Evolutionary conservation across 2,329 filamentous ascomycete genomes (phyloP).

Genomic region (Emmonsia crescens): DNA sequence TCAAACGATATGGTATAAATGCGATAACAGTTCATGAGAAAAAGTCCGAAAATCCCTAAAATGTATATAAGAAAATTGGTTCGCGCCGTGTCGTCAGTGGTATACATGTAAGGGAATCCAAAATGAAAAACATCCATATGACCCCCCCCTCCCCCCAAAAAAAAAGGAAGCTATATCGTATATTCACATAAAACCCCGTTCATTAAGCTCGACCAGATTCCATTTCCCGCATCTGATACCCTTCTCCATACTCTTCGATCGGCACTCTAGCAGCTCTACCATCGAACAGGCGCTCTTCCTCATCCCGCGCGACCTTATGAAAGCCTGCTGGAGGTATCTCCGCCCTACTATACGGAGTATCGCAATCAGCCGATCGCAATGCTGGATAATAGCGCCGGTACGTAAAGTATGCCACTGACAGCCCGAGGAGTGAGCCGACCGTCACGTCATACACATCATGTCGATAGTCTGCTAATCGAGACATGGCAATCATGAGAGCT

Average conservation of each 20-base stretch:
- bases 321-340: conserved; percentile 5
- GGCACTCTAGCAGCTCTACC: background rate
- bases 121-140: background rate
- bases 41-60: background rate
- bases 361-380: conserved; percentile 7
- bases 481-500: conserved; percentile 50
- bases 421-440: conserved; percentile 44
- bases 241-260: background rate
- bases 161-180: background rate
- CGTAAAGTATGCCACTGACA: conserved; percentile 45
- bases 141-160: background rate
- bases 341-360: conserved; percentile 8
- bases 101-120: background rate
- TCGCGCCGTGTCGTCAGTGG: background rate
- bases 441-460: conserved; percentile 55
- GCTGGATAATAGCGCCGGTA: conserved; percentile 51
- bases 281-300: conserved; percentile 9
- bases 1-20: conserved; percentile 17
- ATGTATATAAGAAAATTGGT: background rate
- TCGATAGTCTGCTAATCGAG: conserved; percentile 52
- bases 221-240: conserved; percentile 1
- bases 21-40: background rate
- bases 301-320: conserved; percentile 9
- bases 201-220: background rate
- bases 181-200: conserved; percentile 1